Evolutionary conservation across 768 basidiomycete species (phyloP), one percentile per base, ranked within the genome.

Genomic region (Macrolepiota dolichaula): DNA sequence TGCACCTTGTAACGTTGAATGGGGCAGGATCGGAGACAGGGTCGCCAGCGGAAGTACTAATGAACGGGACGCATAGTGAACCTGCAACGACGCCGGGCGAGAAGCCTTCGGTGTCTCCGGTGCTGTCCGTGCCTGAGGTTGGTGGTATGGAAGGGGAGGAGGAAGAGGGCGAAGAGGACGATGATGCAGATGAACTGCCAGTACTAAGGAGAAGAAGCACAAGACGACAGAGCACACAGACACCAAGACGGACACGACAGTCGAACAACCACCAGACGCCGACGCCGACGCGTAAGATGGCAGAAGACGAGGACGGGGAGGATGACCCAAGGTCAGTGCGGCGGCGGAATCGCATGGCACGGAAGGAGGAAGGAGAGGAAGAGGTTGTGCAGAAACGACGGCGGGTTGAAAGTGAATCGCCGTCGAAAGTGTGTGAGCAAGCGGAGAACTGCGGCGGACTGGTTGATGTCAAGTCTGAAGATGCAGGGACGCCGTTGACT

Each of bases 401-500:
- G 40, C 24, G 42, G 50, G 59, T 59, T 52, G 50, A 35, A 49
- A 36, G 11, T 5, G 37, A 61, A 24, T 51, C 63, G 56, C 54
- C 32, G 52, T 50, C 44, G 47, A 57, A 58, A 36, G 57, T 52
- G 44, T 53, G 32, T 42, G 57, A 22, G 46, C 37, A 49, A 37
- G 24, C 37, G 38, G 15, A 10, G 63, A 37, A 36, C 50, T 59
- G 51, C 17, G 19, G 42, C n/a, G 62, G 59, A 50, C 77, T 74
- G 52, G 46, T 44, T 44, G 42, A 44, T 17, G 42, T 44, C 13
- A 82, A 82, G 68, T 78, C 77, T n/a, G 85, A 86, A 68, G 84
- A 84, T 60, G 64, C 73, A 57, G 81, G 75, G 32, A 85, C 84
- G 32, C 82, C 84, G 1, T 66, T 77, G 50, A 81, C 77, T 32